Evolutionary conservation across 345 rosid genomes (phyloP).

Genomic region (Lumnitzera racemosa): DNA sequence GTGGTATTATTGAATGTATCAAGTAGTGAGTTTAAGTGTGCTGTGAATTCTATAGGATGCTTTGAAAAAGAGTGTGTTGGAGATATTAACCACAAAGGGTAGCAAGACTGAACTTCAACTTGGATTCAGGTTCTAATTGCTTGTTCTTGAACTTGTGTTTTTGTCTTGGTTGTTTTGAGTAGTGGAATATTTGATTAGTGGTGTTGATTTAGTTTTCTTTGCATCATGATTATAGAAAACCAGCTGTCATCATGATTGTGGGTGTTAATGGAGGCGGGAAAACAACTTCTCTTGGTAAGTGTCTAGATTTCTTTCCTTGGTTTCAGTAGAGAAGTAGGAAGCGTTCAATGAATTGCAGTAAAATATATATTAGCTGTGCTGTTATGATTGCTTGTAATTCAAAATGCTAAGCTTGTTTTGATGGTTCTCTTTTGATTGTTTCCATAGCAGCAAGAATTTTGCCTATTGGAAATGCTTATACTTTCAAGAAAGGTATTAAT

Average conservation of each 20-base stretch:
- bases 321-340: too few species aligned
- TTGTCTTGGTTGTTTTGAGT: neutral
- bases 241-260: slow-evolving; percentile 80
- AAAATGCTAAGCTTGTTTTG: too few species aligned
- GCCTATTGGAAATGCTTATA: neutral
- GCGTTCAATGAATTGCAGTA: too few species aligned
- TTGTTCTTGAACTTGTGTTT: neutral
- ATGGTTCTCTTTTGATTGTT: too few species aligned
- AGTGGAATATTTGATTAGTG: neutral
- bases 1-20: neutral
- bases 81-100: slow-evolving; percentile 57
- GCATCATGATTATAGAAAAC: slow-evolving; percentile 50
- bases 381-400: too few species aligned
- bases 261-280: slow-evolving; percentile 97
- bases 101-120: slow-evolving; percentile 77
- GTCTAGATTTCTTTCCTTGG: neutral
- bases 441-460: too few species aligned
- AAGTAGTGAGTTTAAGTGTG: neutral
- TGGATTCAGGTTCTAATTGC: slow-evolving; percentile 56
- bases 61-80: slow-evolving; percentile 67
- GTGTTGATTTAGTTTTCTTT: neutral
- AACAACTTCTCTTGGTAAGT: slow-evolving; percentile 94
- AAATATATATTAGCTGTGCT: too few species aligned
- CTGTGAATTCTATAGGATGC: slow-evolving; percentile 46
- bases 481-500: neutral